These are phyloP conservation scores for Ananas comosus DNA, from an alignment of 176 grass and related monocot genomes.

Conservation along the genomic window DNA sequence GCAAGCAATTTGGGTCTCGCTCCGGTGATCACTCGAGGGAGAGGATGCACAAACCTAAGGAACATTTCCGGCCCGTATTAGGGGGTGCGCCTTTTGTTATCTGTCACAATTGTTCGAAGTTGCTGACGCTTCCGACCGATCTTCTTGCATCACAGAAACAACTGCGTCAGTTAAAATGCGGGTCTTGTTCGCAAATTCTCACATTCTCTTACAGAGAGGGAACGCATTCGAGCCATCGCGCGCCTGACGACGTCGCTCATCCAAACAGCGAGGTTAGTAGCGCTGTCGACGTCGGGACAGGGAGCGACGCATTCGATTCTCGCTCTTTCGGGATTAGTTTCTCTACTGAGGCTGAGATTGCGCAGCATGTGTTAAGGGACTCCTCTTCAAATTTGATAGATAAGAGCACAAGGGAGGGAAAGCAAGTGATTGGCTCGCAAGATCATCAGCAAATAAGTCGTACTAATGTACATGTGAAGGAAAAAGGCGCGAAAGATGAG, in stretches of 20 bases:
- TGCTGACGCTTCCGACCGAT: conserved; percentile 61
- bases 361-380: conserved; percentile 57
- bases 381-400: conserved; percentile 45
- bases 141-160: conserved; percentile 44
- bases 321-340: conserved; percentile 31
- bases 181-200: conserved; percentile 53
- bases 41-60: conserved; percentile 29
- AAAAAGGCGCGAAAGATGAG: background rate
- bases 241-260: conserved; percentile 5
- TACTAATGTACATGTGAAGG: too few species aligned
- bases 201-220: conserved; percentile 57
- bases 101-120: conserved; percentile 48
- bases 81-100: conserved; percentile 78
- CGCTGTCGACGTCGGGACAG: background rate
- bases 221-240: background rate
- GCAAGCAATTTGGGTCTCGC: conserved; percentile 12
- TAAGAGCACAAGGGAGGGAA: conserved; percentile 8
- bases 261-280: background rate
- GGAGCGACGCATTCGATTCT: too few species aligned
- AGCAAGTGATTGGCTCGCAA: conserved; percentile 21
- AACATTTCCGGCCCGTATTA: conserved; percentile 57
- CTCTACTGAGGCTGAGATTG: conserved; percentile 38
- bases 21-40: conserved; percentile 19
- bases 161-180: conserved; percentile 50
- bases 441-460: conserved; percentile 64